Conservation (phyloP, 257 asterid species). For the Schizonepeta tenuifolia region DNA sequence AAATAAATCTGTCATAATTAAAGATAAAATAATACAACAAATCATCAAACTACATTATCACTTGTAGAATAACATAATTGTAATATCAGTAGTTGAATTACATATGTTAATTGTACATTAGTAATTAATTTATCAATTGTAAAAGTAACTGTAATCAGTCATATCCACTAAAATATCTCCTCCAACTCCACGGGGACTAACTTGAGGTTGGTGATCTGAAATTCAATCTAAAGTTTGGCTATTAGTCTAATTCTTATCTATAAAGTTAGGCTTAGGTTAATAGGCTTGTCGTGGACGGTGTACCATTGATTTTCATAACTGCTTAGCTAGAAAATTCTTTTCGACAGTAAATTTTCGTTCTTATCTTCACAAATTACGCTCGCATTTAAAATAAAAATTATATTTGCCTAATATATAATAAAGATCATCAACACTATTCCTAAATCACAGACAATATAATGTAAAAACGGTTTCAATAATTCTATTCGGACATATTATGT, state of each 20-base stretch:
- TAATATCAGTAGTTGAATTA: too few species aligned
- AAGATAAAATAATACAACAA: too few species aligned
- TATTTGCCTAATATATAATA: too few species aligned
- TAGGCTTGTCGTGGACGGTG: conserved; percentile 9
- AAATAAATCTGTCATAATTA: too few species aligned
- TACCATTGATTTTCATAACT: conserved; percentile 11
- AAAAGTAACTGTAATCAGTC: not conserved
- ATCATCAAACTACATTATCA: too few species aligned
- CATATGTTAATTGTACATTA: not conserved
- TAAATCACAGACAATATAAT: too few species aligned
- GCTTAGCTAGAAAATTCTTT: not conserved
- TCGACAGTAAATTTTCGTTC: too few species aligned
- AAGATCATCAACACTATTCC: too few species aligned
- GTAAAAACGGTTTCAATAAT: too few species aligned
- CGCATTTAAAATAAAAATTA: too few species aligned
- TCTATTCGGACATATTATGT: too few species aligned
- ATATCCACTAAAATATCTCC: not conserved
- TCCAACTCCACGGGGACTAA: not conserved
- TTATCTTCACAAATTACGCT: too few species aligned
- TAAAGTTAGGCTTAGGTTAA: conserved; percentile 8
- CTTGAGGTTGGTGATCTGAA: conserved; percentile 1
- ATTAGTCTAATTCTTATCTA: conserved; percentile 5
- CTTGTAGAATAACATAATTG: not conserved
- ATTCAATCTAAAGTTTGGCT: conserved; percentile 11
- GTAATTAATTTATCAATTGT: not conserved